Evolutionary conservation across 1,139 yeast genomes (phyloP), one percentile per base, ranked within the genome.

Genomic region (Debaryomycetaceae sp.): DNA sequence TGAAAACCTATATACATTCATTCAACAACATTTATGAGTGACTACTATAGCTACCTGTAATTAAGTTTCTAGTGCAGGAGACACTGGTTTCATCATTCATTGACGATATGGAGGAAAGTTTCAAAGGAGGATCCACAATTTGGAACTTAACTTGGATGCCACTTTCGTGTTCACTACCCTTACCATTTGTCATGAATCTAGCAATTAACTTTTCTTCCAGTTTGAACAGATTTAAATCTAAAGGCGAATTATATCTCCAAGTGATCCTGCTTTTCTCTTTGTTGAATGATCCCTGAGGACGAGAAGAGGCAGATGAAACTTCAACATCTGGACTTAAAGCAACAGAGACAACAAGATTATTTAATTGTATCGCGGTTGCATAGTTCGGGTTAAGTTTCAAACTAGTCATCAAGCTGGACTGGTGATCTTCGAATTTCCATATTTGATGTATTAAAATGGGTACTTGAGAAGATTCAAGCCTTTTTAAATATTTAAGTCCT

Each of bases 271-370:
- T 85, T 55, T 80, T 82, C 36, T 87, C 96, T 56, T 79, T 83
- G 62, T 83, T 87, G 69, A 88, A 88, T 1, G 94, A 78, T 38
- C 96, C 98, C 42, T 86, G 82, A 4, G 98, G 98, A 56, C 86
- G 87, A 9, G 95, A 85, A 45, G 89, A 81, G 1, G 96, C 97
- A 18, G 88, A 75, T 1, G 74, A 65, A 3, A 84, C 73, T 18
- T 80, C 76, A 30, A 71, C 66, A 13, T 54, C 51, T 15, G 47
- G 39, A 34, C 56, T 61, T 43, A 72, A 59, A 5, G 89, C 81
- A 5, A 87, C 95, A 9, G 87, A 79, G 7, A 91, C 80, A 26
- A 80, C 73, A 38, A 89, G 69, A 51, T 84, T 85, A 17, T 78
- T 73, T 43, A 87, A 65, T 1, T 66, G 61, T 17, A 83, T 51